Evolutionary conservation across 306 rosid genomes (phyloP), one percentile per base, ranked within the genome.

Genomic region (Fagus sylvatica): DNA sequence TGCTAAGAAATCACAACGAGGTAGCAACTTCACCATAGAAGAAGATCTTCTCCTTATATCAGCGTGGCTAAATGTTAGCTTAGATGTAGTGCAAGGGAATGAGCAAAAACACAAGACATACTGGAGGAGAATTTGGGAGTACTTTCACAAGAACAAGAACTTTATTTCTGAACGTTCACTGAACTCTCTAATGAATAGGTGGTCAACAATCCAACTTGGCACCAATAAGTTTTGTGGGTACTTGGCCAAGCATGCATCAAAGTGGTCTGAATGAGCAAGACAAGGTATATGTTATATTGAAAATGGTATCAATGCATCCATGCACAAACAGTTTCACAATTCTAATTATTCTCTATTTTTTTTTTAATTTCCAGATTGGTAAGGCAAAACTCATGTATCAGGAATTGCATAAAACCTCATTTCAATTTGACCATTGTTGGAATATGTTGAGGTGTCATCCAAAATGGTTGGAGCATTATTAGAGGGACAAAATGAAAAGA

Each of bases 371-470:
- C 4, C 36, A 59, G 12, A 10, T 28, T 8, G 32, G 33, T 1
- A 7, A 60, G 40, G 66, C 39, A 0, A 30, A 60, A 34, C 6
- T 2, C 10, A 11, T 10, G 66, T 60, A 32, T 32, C 36, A 34
- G 8, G 6, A 60, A 60, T 28, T 10, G 2, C n/a, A 60, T 28
- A 60, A 32, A 34, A 17, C 36, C 15, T 12, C 36, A 1, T 60
- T 60, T 60, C 66, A 11, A 32, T 60, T 60, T 60, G 66, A 60
- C 1, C 66, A 60, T 32, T 60, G 66, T 60, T 60, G 66, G 66
- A 0, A 10, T 3, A 10, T 57, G 36, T 28, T 22, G 37, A 57
- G 36, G 15, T 28, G 30, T 30, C 64, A 57, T 22, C 64, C 37
- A 57, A 57, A 57, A 11, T 57, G 37, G 16, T 30, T 22, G 36